phyloP scores from a whole-genome alignment of 345 rosid genomes.

The Citrus maxima region DNA sequence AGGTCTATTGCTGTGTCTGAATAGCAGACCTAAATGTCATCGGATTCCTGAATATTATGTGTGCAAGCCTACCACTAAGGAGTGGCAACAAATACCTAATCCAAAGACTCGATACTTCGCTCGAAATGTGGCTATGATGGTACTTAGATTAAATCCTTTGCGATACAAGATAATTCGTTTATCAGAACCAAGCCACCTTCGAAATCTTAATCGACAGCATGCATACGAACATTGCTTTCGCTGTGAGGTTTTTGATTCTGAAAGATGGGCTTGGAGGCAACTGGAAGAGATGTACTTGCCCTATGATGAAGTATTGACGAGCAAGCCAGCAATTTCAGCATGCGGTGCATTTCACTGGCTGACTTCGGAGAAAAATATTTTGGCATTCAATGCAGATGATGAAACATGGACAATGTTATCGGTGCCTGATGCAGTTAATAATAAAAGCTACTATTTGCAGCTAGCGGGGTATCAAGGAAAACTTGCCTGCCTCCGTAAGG shows the following conservation, averaged over 20 bases:
- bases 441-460: background rate
- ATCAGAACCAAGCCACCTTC: background rate
- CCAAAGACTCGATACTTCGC: conserved; percentile 6
- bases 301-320: background rate
- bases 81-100: conserved; percentile 20
- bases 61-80: conserved; percentile 27
- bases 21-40: background rate
- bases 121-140: background rate
- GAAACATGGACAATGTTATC: background rate
- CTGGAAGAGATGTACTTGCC: background rate
- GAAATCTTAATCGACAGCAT: background rate
- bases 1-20: conserved; percentile 10
- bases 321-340: background rate
- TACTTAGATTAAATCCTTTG: conserved; percentile 16
- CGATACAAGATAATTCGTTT: conserved; percentile 17
- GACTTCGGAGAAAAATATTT: background rate
- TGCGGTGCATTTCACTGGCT: conserved; percentile 13
- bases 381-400: background rate
- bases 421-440: background rate
- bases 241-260: conserved; percentile 21
- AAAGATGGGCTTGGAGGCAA: conserved; percentile 7
- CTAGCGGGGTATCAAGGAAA: background rate
- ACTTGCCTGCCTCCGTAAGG: background rate
- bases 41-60: conserved; percentile 12
- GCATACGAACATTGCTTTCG: background rate